Evolutionary conservation across 2,329 filamentous ascomycete species (phyloP).

Genomic region (Exophiala sp.): DNA sequence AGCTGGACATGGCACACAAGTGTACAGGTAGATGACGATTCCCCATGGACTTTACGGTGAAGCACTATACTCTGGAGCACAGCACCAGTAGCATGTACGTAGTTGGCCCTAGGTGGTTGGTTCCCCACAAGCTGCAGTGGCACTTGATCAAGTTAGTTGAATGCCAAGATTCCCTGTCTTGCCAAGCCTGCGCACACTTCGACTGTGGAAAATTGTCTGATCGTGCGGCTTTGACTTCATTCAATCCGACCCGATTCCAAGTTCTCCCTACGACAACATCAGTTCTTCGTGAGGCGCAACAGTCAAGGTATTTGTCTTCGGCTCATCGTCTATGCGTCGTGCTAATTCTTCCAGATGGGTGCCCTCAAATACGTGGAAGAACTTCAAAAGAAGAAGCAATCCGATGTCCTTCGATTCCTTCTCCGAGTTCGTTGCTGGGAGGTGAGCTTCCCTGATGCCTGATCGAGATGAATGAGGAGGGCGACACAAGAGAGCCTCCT

Average conservation of each 20-base stretch:
- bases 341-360: constrained; percentile 65
- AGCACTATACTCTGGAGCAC: no score
- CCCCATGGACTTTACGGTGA: no score
- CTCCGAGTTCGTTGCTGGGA: constrained; percentile 99
- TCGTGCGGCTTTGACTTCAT: not conserved
- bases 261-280: constrained; percentile 1
- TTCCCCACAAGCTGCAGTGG: not conserved
- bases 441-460: constrained; percentile 48
- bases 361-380: constrained; percentile 99
- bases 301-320: constrained; percentile 23
- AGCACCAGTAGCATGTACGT: no score
- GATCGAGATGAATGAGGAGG: not conserved
- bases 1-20: no score
- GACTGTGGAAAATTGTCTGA: constrained; percentile 8
- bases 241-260: not conserved
- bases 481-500: constrained; percentile 15
- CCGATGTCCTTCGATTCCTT: constrained; percentile 99
- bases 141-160: not conserved
- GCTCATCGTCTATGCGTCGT: not conserved
- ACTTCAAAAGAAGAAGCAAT: constrained; percentile 99
- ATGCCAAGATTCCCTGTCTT: constrained; percentile 16
- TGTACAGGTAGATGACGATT: no score
- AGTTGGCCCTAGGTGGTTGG: no score
- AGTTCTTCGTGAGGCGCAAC: constrained; percentile 18
- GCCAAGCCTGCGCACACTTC: constrained; percentile 25